These are phyloP conservation scores for Yamadazyma nakazawae DNA, from an alignment of 805 yeast species.

Conservation along the genomic window DNA sequence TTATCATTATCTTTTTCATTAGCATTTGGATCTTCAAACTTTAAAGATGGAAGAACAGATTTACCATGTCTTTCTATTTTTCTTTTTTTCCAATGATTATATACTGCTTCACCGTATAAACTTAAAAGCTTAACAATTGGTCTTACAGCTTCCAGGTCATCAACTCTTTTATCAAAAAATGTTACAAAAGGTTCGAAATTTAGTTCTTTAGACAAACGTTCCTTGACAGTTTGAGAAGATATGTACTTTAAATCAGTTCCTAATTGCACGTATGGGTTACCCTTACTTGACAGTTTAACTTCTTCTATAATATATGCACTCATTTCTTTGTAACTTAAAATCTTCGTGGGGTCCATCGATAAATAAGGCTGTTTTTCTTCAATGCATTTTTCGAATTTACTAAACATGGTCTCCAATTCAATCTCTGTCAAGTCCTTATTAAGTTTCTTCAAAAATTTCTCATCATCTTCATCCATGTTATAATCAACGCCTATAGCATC, in stretches of 20 bases:
- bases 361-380: slow-evolving; percentile 85
- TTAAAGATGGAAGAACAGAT: slow-evolving; percentile 67
- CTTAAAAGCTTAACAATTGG: slow-evolving; percentile 48
- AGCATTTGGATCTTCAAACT: slow-evolving; percentile 73
- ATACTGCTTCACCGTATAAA: slow-evolving; percentile 61
- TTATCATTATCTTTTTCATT: slow-evolving; percentile 80
- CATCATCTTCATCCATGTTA: slow-evolving; percentile 89
- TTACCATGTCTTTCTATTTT: slow-evolving; percentile 69
- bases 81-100: slow-evolving; percentile 78
- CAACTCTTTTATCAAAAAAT: slow-evolving; percentile 47
- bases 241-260: slow-evolving; percentile 35
- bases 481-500: slow-evolving; percentile 85
- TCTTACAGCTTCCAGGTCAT: slow-evolving; percentile 27
- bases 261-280: slow-evolving; percentile 25
- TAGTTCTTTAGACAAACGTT: slow-evolving; percentile 53
- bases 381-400: slow-evolving; percentile 69
- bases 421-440: slow-evolving; percentile 62
- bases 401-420: slow-evolving; percentile 79
- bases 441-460: slow-evolving; percentile 50
- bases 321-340: slow-evolving; percentile 68
- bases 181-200: slow-evolving; percentile 57
- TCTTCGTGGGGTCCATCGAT: slow-evolving; percentile 76
- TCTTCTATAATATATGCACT: slow-evolving; percentile 45
- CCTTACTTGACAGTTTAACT: slow-evolving; percentile 23
- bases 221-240: slow-evolving; percentile 56